phyloP scores from a whole-genome alignment of 2,329 filamentous ascomycete genomes.

The Aureobasidium musti region DNA sequence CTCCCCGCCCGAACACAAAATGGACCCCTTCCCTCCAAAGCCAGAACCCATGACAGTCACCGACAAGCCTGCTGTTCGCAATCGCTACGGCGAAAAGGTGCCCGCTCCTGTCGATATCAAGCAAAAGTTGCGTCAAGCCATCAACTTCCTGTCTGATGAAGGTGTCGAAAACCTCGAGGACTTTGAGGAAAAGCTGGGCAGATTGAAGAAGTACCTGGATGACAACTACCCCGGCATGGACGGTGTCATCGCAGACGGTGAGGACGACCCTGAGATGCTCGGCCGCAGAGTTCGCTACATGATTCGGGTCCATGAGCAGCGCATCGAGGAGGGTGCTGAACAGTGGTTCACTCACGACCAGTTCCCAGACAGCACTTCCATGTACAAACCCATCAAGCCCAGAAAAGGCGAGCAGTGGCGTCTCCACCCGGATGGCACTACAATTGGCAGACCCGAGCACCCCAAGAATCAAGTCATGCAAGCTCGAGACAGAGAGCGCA shows the following conservation, averaged over 20 bases:
- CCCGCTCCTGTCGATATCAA: not conserved
- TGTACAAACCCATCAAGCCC: conserved; percentile 5
- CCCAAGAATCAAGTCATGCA: conserved; percentile 19
- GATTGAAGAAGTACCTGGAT: not conserved
- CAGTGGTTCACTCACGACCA: conserved; percentile 17
- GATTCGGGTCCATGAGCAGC: conserved; percentile 4
- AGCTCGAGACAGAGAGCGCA: not conserved
- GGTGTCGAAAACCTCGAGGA: conserved; percentile 16
- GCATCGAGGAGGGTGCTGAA: not conserved
- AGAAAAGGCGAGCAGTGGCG: not conserved
- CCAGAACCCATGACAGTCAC: conserved; percentile 11
- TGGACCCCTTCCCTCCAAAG: conserved; percentile 15
- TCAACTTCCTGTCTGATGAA: conserved; percentile 28
- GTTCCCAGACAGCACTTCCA: not conserved
- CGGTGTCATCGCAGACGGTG: not conserved
- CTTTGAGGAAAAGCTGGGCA: conserved; percentile 8
- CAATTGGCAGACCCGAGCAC: not conserved
- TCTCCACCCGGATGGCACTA: not conserved
- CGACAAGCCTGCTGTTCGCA: conserved; percentile 21
- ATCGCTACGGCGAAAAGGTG: conserved; percentile 25
- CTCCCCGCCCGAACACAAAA: conserved; percentile 7
- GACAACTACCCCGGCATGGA: not conserved
- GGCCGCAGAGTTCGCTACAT: not conserved
- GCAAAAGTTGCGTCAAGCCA: conserved; percentile 4
- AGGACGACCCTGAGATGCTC: conserved; percentile 3